Evolutionary conservation across 805 yeast genomes (phyloP).

Genomic region (Yarrowia keelungensis): DNA sequence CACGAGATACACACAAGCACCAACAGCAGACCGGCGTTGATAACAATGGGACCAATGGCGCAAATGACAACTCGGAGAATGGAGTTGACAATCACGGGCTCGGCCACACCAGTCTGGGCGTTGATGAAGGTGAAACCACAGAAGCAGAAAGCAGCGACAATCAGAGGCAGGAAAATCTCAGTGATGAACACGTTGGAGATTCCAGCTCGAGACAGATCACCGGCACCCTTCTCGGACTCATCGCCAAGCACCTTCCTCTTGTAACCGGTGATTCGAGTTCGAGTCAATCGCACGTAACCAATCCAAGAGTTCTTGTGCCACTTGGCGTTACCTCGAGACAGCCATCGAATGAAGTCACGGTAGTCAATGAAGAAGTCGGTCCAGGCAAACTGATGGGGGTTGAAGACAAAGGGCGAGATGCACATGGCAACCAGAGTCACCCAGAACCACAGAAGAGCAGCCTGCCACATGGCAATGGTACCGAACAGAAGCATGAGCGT

Average conservation of each 20-base stretch:
- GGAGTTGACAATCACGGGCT: slow-evolving; percentile 58
- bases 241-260: slow-evolving; percentile 75
- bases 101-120: slow-evolving; percentile 80
- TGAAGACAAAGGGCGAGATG: slow-evolving; percentile 92
- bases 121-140: slow-evolving; percentile 81
- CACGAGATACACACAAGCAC: slow-evolving; percentile 85
- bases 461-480: slow-evolving; percentile 87
- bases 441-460: slow-evolving; percentile 97
- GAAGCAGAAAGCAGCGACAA: slow-evolving; percentile 71
- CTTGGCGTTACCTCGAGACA: slow-evolving; percentile 76
- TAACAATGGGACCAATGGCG: slow-evolving; percentile 85
- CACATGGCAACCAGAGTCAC: slow-evolving; percentile 84
- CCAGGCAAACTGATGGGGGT: slow-evolving; percentile 98
- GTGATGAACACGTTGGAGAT: slow-evolving; percentile 78
- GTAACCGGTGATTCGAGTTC: slow-evolving; percentile 92
- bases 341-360: slow-evolving; percentile 90
- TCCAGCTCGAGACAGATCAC: slow-evolving; percentile 76
- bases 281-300: slow-evolving; percentile 70
- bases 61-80: slow-evolving; percentile 64
- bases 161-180: slow-evolving; percentile 75
- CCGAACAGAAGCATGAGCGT: slow-evolving; percentile 76
- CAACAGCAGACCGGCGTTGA: slow-evolving; percentile 84
- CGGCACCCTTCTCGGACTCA: slow-evolving; percentile 67
- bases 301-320: slow-evolving; percentile 82
- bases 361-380: slow-evolving; percentile 95